These are phyloP conservation scores for Penicillium digitatum DNA, from an alignment of 2,329 filamentous ascomycete species.

Conservation along the genomic window DNA sequence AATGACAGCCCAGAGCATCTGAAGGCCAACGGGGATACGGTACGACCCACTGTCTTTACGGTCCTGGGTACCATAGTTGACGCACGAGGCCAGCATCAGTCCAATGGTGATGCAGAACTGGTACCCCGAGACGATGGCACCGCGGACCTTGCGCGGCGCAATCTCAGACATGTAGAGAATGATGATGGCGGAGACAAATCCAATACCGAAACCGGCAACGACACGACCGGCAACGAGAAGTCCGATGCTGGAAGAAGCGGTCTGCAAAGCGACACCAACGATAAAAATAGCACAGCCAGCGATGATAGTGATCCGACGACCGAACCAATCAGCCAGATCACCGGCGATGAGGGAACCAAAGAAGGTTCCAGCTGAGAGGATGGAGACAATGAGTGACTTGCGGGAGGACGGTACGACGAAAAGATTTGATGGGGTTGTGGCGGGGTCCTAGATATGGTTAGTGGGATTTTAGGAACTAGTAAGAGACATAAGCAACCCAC, in stretches of 20 bases:
- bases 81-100: constrained; percentile 67
- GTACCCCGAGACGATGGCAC: constrained; percentile 75
- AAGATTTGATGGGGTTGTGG: constrained; percentile 28
- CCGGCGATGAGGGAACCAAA: constrained; percentile 73
- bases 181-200: constrained; percentile 74
- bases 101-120: constrained; percentile 81
- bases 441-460: constrained; percentile 15
- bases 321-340: constrained; percentile 70
- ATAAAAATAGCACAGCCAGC: constrained; percentile 68
- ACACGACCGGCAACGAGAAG: constrained; percentile 70
- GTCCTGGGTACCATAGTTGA: constrained; percentile 68
- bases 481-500: constrained; percentile 20
- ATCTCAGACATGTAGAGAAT: constrained; percentile 88
- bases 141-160: constrained; percentile 67
- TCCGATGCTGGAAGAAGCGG: constrained; percentile 52
- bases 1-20: constrained; percentile 76
- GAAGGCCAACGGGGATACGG: constrained; percentile 75
- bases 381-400: constrained; percentile 66
- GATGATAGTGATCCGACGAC: constrained; percentile 62
- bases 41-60: constrained; percentile 63
- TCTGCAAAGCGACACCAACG: constrained; percentile 65
- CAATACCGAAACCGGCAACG: constrained; percentile 72
- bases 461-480: background rate
- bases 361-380: constrained; percentile 74
- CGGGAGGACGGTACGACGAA: constrained; percentile 47